phyloP scores from a whole-genome alignment of 140 eudicot species.

The Anethum foeniculum region DNA sequence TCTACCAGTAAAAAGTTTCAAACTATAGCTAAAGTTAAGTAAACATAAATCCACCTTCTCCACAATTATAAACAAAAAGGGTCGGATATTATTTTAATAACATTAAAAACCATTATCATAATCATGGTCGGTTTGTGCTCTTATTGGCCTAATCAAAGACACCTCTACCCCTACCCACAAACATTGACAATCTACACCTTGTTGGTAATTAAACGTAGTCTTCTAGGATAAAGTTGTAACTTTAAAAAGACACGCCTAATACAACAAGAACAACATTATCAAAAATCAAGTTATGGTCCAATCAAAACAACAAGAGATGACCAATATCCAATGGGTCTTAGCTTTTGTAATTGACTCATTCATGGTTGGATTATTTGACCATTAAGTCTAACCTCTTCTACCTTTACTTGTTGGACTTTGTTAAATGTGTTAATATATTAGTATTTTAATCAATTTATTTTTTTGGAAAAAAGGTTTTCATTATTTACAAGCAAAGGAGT shows the following conservation, averaged over 20 bases:
- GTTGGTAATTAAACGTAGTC: background rate
- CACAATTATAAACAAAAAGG: too few relatives aligned
- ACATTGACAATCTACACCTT: background rate
- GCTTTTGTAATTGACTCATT: conserved; percentile 19
- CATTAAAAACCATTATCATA: background rate
- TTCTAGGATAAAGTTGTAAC: conserved; percentile 13
- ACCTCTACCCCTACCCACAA: conserved; percentile 19
- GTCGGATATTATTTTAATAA: background rate
- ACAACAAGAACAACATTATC: conserved; percentile 36
- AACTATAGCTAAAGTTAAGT: too few relatives aligned
- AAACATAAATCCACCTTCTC: too few relatives aligned
- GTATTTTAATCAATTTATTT: background rate
- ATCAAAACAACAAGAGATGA: conserved; percentile 26
- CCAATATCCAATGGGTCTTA: conserved; percentile 31
- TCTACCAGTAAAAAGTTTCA: too few relatives aligned
- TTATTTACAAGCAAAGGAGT: background rate
- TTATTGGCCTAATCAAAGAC: background rate
- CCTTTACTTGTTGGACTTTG: background rate
- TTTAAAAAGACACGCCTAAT: conserved; percentile 39
- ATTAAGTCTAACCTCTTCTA: background rate
- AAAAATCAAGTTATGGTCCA: conserved; percentile 17
- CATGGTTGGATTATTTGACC: background rate
- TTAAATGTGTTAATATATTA: background rate
- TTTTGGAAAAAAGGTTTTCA: background rate
- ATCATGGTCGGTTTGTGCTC: conserved; percentile 7